Base-by-base conservation (phyloP, 495 filamentous ascomycete genomes). In the Gamarada debralockiae region DNA sequence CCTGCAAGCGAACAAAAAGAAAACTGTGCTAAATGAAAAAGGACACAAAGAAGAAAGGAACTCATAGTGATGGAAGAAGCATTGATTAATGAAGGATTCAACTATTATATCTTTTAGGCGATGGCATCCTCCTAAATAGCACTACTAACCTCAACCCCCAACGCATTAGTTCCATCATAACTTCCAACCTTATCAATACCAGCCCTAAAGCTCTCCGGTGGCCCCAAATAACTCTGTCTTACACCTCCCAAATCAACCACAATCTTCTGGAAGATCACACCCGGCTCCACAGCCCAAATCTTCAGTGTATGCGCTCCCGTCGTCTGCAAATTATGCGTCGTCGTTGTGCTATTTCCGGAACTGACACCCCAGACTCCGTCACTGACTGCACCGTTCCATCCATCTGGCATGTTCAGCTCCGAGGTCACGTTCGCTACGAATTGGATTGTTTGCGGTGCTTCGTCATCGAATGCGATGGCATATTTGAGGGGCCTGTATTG, bases 191-290 rank as follows among this genome's bases (percentile, higher is more conserved):
- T 48, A 50, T 78, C 74, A 12, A 65, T 64, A 2, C 75, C 75
- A 0, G 79, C 73, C 29, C 70, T 68, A 48, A 75, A 77, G 53
- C 82, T 85, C 77, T 86, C 83, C 3, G 84, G 83, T 48, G 86
- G 85, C 1, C 85, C 86, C 36, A 88, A 63, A 64, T 87, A 89
- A 45, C 77, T 82, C 23, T 69, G 63, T 46, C 79, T 69, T 6
- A 87, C 78, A n/a, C 85, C 85, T 0, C 85, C 86, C 42, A 89
- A 55, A 65, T 90, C 73, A 3, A 89, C 44, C 6, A 87, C 70
- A 25, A 87, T 69, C 68, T 85, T 88, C 70, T 88, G 81, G 40
- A 90, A 70, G n/a, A 86, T 70, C 1, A 88, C 68, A 18, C 80
- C 80, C 34, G 82, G 75, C 69, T 85, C 79, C 45, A 85, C 66